A percentile compares a stretch with the other conserved stretches of the same genome.
These are phyloP conservation scores for Diaporthe caulivora DNA, from an alignment of 2,329 filamentous ascomycete genomes.

Conservation along the genomic window DNA sequence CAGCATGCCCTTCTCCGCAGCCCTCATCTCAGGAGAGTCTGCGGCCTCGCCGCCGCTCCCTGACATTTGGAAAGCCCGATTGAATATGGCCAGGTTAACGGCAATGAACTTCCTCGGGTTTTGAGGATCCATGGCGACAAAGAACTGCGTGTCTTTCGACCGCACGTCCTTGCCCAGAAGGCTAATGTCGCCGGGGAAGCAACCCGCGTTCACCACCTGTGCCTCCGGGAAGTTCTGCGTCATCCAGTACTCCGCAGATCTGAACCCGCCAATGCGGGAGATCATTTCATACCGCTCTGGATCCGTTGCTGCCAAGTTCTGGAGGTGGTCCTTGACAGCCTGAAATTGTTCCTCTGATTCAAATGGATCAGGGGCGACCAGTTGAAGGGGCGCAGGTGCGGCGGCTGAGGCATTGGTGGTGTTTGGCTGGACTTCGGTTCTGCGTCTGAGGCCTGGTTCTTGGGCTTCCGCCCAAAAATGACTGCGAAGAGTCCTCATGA, in stretches of 20 bases:
- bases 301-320: background rate
- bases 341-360: constrained; percentile 17
- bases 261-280: background rate
- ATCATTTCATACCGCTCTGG: constrained; percentile 6
- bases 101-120: constrained; percentile 8
- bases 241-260: constrained; percentile 4
- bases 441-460: background rate
- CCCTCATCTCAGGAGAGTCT: background rate
- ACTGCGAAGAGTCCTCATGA: constrained; percentile 15
- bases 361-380: constrained; percentile 11
- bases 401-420: background rate
- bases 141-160: constrained; percentile 10
- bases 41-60: background rate
- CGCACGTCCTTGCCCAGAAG: background rate
- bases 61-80: background rate
- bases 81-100: background rate
- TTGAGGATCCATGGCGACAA: background rate
- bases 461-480: constrained; percentile 20
- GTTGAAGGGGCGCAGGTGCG: background rate
- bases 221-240: background rate
- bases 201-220: constrained; percentile 1
- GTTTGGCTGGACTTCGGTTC: background rate
- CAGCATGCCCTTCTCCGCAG: background rate
- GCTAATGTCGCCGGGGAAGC: constrained; percentile 1
- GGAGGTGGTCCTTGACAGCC: background rate